phyloP scores from a whole-genome alignment of 2,329 filamentous ascomycete genomes.

The Pseudophaeomoniella oleicola region DNA sequence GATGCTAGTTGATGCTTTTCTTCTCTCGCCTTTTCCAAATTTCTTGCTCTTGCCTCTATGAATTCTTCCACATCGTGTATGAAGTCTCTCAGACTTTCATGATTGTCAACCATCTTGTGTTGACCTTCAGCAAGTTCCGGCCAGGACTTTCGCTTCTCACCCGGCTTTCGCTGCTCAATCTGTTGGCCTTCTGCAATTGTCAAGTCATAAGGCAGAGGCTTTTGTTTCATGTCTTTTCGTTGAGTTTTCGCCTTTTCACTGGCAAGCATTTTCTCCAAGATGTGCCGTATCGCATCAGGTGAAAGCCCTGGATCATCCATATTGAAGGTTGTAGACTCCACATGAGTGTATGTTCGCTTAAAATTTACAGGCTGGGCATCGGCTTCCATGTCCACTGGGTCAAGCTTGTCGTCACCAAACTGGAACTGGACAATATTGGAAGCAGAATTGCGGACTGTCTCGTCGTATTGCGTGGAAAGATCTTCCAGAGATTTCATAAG shows the following conservation, averaged over 20 bases:
- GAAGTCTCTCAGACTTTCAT: slow-evolving; percentile 72
- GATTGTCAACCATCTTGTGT: slow-evolving; percentile 44
- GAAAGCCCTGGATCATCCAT: slow-evolving; percentile 60
- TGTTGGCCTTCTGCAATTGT: slow-evolving; percentile 21
- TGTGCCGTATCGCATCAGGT: slow-evolving; percentile 55
- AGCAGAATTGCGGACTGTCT: slow-evolving; percentile 83
- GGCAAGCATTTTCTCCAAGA: slow-evolving; percentile 55
- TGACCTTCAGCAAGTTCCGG: background rate
- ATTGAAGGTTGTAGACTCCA: slow-evolving; percentile 60
- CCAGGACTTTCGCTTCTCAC: slow-evolving; percentile 10
- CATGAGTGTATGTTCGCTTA: slow-evolving; percentile 75
- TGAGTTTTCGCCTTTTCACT: slow-evolving; percentile 51
- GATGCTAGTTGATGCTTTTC: slow-evolving; percentile 9
- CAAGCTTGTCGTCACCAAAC: slow-evolving; percentile 88
- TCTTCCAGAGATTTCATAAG: slow-evolving; percentile 98
- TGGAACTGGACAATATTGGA: slow-evolving; percentile 90
- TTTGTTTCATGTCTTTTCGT: slow-evolving; percentile 46
- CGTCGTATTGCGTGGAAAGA: slow-evolving; percentile 81
- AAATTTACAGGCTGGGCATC: slow-evolving; percentile 86
- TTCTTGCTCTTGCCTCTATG: slow-evolving; percentile 48
- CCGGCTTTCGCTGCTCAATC: slow-evolving; percentile 8
- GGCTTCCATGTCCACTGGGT: slow-evolving; percentile 96
- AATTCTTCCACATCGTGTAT: slow-evolving; percentile 63
- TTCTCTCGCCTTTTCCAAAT: slow-evolving; percentile 36
- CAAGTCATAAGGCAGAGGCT: slow-evolving; percentile 47